Evolutionary conservation across 2,329 filamentous ascomycete genomes (phyloP), one percentile per base, ranked within the genome.

Genomic region (Colletotrichum sidae): DNA sequence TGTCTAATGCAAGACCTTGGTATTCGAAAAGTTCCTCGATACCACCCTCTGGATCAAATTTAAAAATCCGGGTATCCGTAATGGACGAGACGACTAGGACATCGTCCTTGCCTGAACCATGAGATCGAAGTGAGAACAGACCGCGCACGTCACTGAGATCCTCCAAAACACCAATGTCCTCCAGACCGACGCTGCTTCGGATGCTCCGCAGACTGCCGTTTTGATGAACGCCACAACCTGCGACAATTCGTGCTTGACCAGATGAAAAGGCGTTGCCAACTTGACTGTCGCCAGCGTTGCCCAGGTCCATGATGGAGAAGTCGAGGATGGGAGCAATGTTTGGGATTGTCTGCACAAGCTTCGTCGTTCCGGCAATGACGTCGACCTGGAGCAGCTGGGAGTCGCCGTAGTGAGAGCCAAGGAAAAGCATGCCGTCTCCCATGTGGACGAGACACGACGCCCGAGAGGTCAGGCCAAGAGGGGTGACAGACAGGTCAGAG

Each of bases 271-370:
- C 92, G 72, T 96, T 96, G 3, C 90, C 91, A 15, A 83, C 78
- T 63, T 93, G 90, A 8, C 85, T 88, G 68, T 96, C 91, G 25
- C 90, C 90, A 65, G 92, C 90, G 70, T 93, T 94, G 0, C 94
- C 95, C 84, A 98, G 92, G 73, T 98, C 96, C 93, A 98, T 97
- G 13, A 99, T 88, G 1, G 92, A 90, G 71, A 99, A 97, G 75
- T 99, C 96, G 44, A 98, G 80, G 46, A 99, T 92, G 0, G 96
- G 96, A 0, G 92, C 94, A 71, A 98, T 93, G 73, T 97, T 99
- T 4, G 87, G 81, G 60, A 96, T 84, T 0, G 88, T 91, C 73
- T 97, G 93, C 9, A 96, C 76, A 5, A 94, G 77, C 52, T 90
- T 83, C 65, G 94, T 82, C 0, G 83, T 73, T 33, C 74, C 70